Conservation (phyloP, 805 yeast genomes). For the Candida andamanensis region DNA sequence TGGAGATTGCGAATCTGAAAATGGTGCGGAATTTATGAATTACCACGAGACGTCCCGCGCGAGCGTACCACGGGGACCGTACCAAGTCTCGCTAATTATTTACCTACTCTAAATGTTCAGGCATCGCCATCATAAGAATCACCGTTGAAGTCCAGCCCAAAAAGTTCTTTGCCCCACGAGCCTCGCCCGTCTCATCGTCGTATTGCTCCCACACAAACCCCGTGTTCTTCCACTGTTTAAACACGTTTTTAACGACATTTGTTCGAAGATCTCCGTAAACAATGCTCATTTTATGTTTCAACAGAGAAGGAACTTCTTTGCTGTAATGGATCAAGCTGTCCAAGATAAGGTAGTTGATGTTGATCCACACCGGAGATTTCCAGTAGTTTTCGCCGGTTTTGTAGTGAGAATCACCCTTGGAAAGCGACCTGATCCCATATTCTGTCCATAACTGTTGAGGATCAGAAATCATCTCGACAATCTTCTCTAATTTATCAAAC, state of each 20-base stretch:
- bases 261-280: conserved; percentile 56
- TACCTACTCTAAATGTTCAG: conserved; percentile 33
- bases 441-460: conserved; percentile 72
- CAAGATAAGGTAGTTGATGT: conserved; percentile 78
- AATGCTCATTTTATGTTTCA: conserved; percentile 31
- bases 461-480: conserved; percentile 58
- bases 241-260: conserved; percentile 66
- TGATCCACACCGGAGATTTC: conserved; percentile 93
- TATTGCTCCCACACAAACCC: conserved; percentile 93
- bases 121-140: conserved; percentile 79
- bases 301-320: conserved; percentile 23
- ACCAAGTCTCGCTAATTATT: too few species aligned
- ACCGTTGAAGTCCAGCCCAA: conserved; percentile 92
- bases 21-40: too few species aligned
- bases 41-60: too few species aligned
- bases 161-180: conserved; percentile 82
- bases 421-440: conserved; percentile 77
- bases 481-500: conserved; percentile 40
- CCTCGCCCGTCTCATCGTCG: conserved; percentile 67
- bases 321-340: conserved; percentile 63
- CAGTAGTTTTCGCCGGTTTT: conserved; percentile 87
- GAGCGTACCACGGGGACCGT: too few species aligned
- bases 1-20: too few species aligned
- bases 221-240: conserved; percentile 62
- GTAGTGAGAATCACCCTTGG: conserved; percentile 59